phyloP scores from a whole-genome alignment of 495 filamentous ascomycete species.

The Penicillium goetzii region DNA sequence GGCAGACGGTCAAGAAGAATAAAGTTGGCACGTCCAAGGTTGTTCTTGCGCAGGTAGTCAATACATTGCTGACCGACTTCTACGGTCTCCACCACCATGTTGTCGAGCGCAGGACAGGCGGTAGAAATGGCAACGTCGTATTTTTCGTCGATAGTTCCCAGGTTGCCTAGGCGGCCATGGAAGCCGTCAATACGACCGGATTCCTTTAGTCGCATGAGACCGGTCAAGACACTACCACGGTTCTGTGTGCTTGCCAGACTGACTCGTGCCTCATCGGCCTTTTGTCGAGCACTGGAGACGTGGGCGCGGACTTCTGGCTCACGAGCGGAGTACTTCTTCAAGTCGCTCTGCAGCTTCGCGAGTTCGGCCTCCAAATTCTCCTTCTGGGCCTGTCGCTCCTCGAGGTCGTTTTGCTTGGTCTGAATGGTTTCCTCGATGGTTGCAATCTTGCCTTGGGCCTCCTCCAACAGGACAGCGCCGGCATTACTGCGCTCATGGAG shows the following conservation, averaged over 20 bases:
- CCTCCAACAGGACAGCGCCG: conserved; percentile 78
- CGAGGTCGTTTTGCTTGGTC: conserved; percentile 72
- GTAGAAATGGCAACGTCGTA: conserved; percentile 98
- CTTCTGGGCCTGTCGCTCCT: conserved; percentile 74
- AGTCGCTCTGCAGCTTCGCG: conserved; percentile 66
- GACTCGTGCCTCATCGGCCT: conserved; percentile 90
- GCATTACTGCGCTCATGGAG: conserved; percentile 85
- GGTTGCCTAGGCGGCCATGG: conserved; percentile 91
- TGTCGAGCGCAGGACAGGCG: conserved; percentile 87
- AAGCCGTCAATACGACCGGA: conserved; percentile 96
- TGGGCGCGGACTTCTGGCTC: conserved; percentile 80
- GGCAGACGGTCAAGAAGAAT: conserved; percentile 90
- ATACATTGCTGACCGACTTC: conserved; percentile 97
- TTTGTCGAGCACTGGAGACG: conserved; percentile 86
- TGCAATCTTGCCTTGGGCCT: conserved; percentile 78
- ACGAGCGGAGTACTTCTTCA: conserved; percentile 69
- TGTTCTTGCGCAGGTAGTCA: conserved; percentile 95
- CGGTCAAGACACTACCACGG: conserved; percentile 87
- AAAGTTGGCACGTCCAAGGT: conserved; percentile 95
- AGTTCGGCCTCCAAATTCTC: conserved; percentile 73
- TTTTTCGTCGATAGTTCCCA: conserved; percentile 91
- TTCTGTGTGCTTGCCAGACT: conserved; percentile 88
- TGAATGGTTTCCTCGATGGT: conserved; percentile 69
- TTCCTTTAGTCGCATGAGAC: conserved; percentile 91
- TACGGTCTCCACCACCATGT: conserved; percentile 93